Evolutionary conservation across 2,329 filamentous ascomycete genomes (phyloP).

Genomic region (Sordariomycetes sp.): DNA sequence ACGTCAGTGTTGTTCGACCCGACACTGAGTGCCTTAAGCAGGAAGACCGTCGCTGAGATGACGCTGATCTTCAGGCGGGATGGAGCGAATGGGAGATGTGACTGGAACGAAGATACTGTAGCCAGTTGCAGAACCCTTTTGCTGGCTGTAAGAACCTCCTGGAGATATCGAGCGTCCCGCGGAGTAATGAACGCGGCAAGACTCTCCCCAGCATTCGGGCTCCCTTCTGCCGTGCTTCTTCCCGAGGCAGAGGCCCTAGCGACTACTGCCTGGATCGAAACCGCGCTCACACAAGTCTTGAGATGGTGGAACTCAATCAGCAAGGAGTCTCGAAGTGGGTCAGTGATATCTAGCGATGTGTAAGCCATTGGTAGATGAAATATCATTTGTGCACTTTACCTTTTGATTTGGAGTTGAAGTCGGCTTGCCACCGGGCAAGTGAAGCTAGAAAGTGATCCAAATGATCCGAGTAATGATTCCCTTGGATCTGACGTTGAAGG

Average conservation of each 20-base stretch:
- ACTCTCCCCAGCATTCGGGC: constrained; percentile 6
- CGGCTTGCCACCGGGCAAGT: too few relatives aligned
- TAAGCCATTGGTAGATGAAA: background rate
- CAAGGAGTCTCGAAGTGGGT: constrained; percentile 6
- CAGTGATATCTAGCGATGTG: constrained; percentile 3
- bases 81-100: constrained; percentile 9
- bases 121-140: constrained; percentile 8
- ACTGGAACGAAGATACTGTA: constrained; percentile 7
- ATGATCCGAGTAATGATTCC: too few relatives aligned
- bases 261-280: constrained; percentile 13
- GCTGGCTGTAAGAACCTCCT: constrained; percentile 11
- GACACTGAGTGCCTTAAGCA: constrained; percentile 11
- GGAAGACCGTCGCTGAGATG: constrained; percentile 12
- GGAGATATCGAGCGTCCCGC: constrained; percentile 9
- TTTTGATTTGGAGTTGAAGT: too few relatives aligned
- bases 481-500: too few relatives aligned
- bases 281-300: constrained; percentile 10
- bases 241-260: constrained; percentile 7
- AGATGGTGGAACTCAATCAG: constrained; percentile 11
- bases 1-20: constrained; percentile 9
- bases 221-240: constrained; percentile 1
- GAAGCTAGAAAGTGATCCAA: too few relatives aligned
- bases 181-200: constrained; percentile 9
- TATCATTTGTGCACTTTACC: too few relatives aligned
- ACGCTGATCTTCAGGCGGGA: constrained; percentile 10